Base-by-base conservation (phyloP, 1,139 yeast genomes). In the Hansenula sp. region DNA sequence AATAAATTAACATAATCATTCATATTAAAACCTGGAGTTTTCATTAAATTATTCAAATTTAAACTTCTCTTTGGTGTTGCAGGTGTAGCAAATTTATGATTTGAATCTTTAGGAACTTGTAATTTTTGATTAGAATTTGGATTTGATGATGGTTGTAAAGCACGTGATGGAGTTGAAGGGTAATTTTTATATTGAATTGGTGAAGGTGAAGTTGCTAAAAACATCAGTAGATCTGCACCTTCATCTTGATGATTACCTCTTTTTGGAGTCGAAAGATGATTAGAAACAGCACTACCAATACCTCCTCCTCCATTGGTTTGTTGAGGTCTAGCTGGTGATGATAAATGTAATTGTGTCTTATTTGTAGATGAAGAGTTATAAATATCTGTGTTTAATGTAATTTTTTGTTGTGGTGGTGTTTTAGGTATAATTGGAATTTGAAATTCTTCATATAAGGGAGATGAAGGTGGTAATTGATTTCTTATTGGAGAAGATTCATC, bases 191-290 rank as follows among this genome's bases (percentile, higher is more conserved):
- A 52, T 34, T 53, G 57, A 8, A 46, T 49, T 0, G 90, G 88
- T 0, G 92, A 82, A 1, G 96, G 96, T 3, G 95, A 84, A 5
- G 94, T 84, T 4, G 95, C 95, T 52, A 87, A 69, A 59, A 77
- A 87, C 79, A 87, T 75, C 46, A 87, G 69, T 46, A 87, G 65
- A 57, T 84, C 94, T 1, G 95, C 96, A 6, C 95, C 96, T 59
- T 82, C 89, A 40, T 82, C 86, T 44, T 76, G 80, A 42, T 72
- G 62, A 12, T 18, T 16, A 16, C 12, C 13, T 13, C 30, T 35
- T 29, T 52, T 50, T 17, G 54, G 56, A 3, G 53, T 45, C 1
- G 55, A 44, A 12, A 43, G 24, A 21, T 21, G 24, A 21, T 21
- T 6, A 21, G n/a, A n/a, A n/a, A n/a, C n/a, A n/a, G n/a, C n/a